These are phyloP conservation scores for Nicotiana noctiflora DNA, from an alignment of 257 asterid species.

Conservation along the genomic window DNA sequence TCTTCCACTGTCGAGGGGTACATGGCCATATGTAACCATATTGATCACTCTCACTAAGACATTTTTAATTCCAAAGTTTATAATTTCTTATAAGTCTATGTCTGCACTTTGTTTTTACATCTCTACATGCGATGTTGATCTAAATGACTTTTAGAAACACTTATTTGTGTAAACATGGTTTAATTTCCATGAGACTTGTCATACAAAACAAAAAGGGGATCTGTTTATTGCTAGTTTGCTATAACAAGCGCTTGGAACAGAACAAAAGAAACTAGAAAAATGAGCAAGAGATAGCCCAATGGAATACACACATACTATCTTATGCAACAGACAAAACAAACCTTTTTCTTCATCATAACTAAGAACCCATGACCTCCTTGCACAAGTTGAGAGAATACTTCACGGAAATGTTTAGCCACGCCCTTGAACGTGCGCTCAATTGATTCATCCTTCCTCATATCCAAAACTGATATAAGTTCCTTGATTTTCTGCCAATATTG, in stretches of 20 bases:
- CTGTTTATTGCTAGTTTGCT: neutral
- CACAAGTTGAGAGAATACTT: conserved; percentile 94
- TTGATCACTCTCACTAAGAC: neutral
- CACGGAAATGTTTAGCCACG: conserved; percentile 93
- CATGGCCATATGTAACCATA: conserved; percentile 1
- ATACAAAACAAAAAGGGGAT: neutral
- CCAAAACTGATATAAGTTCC: conserved; percentile 87
- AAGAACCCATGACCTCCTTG: conserved; percentile 96
- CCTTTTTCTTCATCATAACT: conserved; percentile 98
- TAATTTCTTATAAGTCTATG: neutral
- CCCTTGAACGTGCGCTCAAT: conserved; percentile 98
- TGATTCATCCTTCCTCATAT: conserved; percentile 98
- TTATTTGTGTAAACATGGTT: neutral
- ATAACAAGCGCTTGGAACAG: neutral
- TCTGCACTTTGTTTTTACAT: neutral
- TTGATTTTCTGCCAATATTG: conserved; percentile 71
- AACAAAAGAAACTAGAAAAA: neutral
- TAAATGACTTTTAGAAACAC: neutral
- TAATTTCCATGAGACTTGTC: neutral
- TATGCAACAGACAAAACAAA: conserved; percentile 26
- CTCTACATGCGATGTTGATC: neutral
- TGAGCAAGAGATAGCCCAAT: conserved; percentile 2
- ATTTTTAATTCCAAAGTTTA: neutral
- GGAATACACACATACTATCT: neutral
- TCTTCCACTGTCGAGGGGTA: neutral